These are phyloP conservation scores for Globisporangium alternatum DNA, from an alignment of 352 stramenopile species.

Conservation along the genomic window DNA sequence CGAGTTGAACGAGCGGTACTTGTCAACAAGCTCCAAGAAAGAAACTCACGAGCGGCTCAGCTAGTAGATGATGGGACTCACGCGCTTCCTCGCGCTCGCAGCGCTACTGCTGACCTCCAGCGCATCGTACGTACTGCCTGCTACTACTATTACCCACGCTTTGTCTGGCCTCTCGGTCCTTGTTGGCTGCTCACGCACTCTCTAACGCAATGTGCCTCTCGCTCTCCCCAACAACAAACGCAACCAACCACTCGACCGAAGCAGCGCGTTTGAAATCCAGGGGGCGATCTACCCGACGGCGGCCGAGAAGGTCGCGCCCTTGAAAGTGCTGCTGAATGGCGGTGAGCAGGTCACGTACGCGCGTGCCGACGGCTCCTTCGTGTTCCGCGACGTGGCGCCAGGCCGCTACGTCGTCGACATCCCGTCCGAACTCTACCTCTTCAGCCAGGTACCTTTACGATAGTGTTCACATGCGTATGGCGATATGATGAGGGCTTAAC, in stretches of 20 bases:
- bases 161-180: neutral
- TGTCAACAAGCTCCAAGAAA: neutral
- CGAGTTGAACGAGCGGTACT: neutral
- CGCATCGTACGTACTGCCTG: conserved; percentile 15
- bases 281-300: conserved; percentile 50
- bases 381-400: conserved; percentile 66
- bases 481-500: neutral
- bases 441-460: conserved; percentile 42
- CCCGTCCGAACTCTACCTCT: conserved; percentile 59
- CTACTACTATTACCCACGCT: neutral
- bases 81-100: conserved; percentile 28
- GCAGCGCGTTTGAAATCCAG: conserved; percentile 52
- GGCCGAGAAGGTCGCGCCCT: conserved; percentile 52
- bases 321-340: conserved; percentile 70
- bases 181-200: neutral
- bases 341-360: conserved; percentile 70
- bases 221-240: neutral
- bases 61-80: conserved; percentile 23
- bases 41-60: neutral
- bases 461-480: neutral
- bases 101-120: conserved; percentile 32
- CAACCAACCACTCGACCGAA: too few relatives aligned
- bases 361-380: conserved; percentile 59
- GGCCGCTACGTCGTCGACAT: conserved; percentile 80
- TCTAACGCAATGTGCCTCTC: conserved; percentile 6